Percentiles rank a stretch among this genome's conserved stretches.
These are phyloP conservation scores for Fraxinus platypoda DNA, from an alignment of 305 asterid species.

Conservation along the genomic window DNA sequence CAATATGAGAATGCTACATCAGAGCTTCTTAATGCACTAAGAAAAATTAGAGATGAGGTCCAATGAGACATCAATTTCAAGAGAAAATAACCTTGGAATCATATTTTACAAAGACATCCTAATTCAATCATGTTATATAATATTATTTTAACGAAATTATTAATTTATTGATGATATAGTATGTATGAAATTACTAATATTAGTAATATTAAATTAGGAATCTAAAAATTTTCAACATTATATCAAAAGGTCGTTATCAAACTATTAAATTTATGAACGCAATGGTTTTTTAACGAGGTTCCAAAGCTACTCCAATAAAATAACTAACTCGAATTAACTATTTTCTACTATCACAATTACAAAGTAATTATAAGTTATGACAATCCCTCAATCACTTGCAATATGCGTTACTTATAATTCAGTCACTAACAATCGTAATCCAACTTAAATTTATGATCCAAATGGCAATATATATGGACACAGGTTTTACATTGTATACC, in stretches of 20 bases:
- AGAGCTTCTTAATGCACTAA: neutral
- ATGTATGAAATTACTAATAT: too few species aligned
- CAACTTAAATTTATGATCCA: neutral
- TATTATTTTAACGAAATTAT: too few species aligned
- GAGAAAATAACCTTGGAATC: too few species aligned
- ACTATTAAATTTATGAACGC: neutral
- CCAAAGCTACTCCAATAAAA: neutral
- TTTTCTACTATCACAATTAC: neutral
- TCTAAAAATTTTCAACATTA: too few species aligned
- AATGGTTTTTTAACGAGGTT: neutral
- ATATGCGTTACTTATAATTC: neutral
- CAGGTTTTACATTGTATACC: neutral
- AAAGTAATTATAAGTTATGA: too few species aligned
- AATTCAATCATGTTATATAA: too few species aligned
- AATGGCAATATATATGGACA: neutral
- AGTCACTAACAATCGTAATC: neutral
- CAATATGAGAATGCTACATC: neutral
- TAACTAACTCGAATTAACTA: neutral
- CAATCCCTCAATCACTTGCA: neutral
- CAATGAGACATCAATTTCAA: neutral
- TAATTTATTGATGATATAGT: too few species aligned
- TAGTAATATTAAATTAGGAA: too few species aligned
- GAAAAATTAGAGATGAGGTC: neutral
- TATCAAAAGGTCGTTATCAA: too few species aligned
- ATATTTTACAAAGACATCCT: too few species aligned